Evolutionary conservation across 768 basidiomycete species (phyloP).

Genomic region (Phylloporus rhodoxanthus): DNA sequence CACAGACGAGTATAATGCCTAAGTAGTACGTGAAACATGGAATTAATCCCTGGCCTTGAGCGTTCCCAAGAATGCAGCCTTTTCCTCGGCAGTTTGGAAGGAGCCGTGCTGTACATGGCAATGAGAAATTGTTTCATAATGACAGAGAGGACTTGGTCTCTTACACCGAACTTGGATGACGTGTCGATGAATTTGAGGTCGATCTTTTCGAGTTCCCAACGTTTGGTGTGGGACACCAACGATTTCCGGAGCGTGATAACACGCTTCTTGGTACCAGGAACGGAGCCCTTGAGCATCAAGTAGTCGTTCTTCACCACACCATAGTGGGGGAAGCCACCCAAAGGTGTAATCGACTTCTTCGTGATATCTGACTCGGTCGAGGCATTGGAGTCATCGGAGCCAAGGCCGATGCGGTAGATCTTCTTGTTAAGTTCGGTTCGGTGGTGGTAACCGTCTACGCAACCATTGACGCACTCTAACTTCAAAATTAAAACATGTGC

Average conservation of each 20-base stretch:
- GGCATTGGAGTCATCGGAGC: constrained; percentile 71
- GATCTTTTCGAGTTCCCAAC: constrained; percentile 96
- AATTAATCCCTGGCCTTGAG: constrained; percentile 78
- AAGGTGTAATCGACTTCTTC: constrained; percentile 88
- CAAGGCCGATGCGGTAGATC: constrained; percentile 90
- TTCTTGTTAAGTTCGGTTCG: constrained; percentile 99
- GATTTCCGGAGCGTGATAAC: constrained; percentile 96
- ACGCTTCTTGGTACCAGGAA: constrained; percentile 97
- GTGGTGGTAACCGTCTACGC: constrained; percentile 86
- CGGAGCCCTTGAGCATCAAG: constrained; percentile 92
- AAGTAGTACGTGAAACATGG: constrained; percentile 34
- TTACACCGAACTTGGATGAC: constrained; percentile 92
- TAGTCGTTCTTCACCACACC: constrained; percentile 99
- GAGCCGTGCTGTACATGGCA: constrained; percentile 66
- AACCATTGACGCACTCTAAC: constrained; percentile 1
- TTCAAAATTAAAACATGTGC: constrained; percentile 29
- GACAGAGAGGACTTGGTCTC: constrained; percentile 25
- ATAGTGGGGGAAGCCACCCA: constrained; percentile 99
- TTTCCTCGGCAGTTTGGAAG: constrained; percentile 97
- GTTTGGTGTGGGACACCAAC: constrained; percentile 92
- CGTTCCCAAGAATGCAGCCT: constrained; percentile 87
- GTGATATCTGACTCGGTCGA: constrained; percentile 94
- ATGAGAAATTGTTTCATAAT: not conserved
- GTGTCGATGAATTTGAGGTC: constrained; percentile 99
- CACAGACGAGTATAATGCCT: constrained; percentile 33